Evolutionary conservation across 495 filamentous ascomycete species (phyloP).

Genomic region (Podospora fimiseda): DNA sequence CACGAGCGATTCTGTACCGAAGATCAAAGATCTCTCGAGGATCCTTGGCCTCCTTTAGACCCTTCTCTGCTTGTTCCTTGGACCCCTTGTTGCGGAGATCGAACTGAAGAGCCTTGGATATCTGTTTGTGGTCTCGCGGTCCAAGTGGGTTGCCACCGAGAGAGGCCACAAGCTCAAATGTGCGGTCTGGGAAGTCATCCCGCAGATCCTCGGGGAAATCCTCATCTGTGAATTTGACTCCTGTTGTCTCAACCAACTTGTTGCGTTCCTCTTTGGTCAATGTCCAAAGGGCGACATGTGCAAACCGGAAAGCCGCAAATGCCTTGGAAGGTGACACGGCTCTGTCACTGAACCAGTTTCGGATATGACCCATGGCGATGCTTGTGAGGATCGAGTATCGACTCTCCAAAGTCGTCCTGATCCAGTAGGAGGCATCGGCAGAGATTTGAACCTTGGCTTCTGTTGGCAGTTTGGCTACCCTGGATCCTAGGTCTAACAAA

Average conservation of each 20-base stretch:
- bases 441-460: neutral
- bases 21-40: slow-evolving; percentile 2
- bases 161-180: neutral
- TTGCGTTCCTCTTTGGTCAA: neutral
- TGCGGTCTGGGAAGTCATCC: neutral
- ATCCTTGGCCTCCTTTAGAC: neutral
- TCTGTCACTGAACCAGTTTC: neutral
- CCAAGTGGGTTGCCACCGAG: neutral
- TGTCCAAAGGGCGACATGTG: slow-evolving; percentile 1
- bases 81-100: slow-evolving; percentile 2
- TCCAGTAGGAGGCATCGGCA: neutral
- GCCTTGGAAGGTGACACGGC: neutral
- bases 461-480: neutral
- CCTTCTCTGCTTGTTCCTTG: neutral
- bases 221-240: neutral
- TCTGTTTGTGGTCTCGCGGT: neutral
- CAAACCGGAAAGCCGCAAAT: neutral
- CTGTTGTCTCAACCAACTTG: neutral
- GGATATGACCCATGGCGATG: neutral
- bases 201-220: neutral
- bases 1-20: slow-evolving; percentile 2
- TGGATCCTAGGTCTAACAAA: neutral
- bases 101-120: slow-evolving; percentile 2
- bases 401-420: neutral
- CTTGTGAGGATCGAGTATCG: neutral